Percentiles rank a stretch among this genome's conserved stretches.
Evolutionary conservation across 805 yeast genomes (phyloP).

Genomic region (Yamadazyma sp.): DNA sequence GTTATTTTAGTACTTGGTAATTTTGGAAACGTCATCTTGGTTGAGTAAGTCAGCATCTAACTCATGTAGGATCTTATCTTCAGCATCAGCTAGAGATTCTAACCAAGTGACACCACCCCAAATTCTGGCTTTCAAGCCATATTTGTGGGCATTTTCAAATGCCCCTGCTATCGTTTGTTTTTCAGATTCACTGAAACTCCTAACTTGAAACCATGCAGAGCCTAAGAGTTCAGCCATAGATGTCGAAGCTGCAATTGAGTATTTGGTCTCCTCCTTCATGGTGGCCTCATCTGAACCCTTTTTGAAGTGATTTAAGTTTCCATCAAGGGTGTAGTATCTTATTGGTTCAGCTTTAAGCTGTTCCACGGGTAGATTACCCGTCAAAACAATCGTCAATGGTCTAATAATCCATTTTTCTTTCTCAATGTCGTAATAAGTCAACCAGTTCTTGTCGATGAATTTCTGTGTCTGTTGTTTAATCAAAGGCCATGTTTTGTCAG

Average conservation of each 20-base stretch:
- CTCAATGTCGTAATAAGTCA: slow-evolving; percentile 46
- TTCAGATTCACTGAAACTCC: slow-evolving; percentile 27
- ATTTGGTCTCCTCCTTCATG: slow-evolving; percentile 14
- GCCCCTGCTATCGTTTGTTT: slow-evolving; percentile 25
- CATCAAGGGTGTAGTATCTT: slow-evolving; percentile 51
- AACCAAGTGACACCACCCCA: slow-evolving; percentile 80
- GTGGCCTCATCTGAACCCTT: slow-evolving; percentile 20
- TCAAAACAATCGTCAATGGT: slow-evolving; percentile 60
- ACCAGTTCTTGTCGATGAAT: slow-evolving; percentile 45
- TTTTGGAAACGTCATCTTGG: slow-evolving; percentile 50
- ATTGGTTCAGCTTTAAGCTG: slow-evolving; percentile 18
- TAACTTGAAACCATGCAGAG: slow-evolving; percentile 23
- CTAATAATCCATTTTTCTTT: slow-evolving; percentile 37
- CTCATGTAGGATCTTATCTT: slow-evolving; percentile 49
- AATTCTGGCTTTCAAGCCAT: slow-evolving; percentile 53
- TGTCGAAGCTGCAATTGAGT: slow-evolving; percentile 42
- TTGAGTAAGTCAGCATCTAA: slow-evolving; percentile 58
- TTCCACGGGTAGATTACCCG: slow-evolving; percentile 59
- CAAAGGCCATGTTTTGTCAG: slow-evolving; percentile 43
- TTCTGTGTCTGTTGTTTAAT: slow-evolving; percentile 46
- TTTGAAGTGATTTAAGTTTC: slow-evolving; percentile 38
- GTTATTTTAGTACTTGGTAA: not conserved
- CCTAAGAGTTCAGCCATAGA: slow-evolving; percentile 34
- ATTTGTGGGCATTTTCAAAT: slow-evolving; percentile 44
- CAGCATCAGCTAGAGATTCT: slow-evolving; percentile 32